These are phyloP conservation scores for Lichtheimia corymbifera DNA, from an alignment of 371 early-diverging fungal species.

Conservation along the genomic window DNA sequence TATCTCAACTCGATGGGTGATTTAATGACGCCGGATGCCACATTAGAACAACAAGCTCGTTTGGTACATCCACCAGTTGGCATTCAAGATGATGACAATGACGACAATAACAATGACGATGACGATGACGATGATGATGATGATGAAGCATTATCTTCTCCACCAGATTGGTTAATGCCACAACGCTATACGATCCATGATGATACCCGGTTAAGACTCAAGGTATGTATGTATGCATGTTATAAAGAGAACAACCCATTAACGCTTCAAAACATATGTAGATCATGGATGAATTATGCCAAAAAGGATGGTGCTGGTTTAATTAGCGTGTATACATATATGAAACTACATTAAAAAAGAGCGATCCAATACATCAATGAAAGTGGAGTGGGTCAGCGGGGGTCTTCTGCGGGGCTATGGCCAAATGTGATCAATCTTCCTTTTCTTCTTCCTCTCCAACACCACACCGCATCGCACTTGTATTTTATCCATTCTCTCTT, in stretches of 20 bases:
- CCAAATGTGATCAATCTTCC: no score
- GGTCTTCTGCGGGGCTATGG: no score
- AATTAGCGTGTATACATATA: neutral
- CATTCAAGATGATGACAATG: neutral
- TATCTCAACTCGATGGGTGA: slow-evolving; percentile 44
- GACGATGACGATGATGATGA: slow-evolving; percentile 1
- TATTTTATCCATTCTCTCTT: no score
- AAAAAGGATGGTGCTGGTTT: slow-evolving; percentile 15
- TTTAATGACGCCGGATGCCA: slow-evolving; percentile 31
- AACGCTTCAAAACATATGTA: slow-evolving; percentile 10
- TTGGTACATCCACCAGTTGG: slow-evolving; percentile 6
- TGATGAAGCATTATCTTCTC: slow-evolving; percentile 12
- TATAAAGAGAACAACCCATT: neutral
- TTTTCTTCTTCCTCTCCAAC: neutral
- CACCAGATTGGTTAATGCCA: slow-evolving; percentile 51
- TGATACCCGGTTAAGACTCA: slow-evolving; percentile 36
- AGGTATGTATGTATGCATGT: slow-evolving; percentile 16
- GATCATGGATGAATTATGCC: slow-evolving; percentile 34
- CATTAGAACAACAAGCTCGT: slow-evolving; percentile 32
- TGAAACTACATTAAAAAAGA: no score
- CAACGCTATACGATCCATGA: slow-evolving; percentile 41
- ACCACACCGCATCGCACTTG: neutral
- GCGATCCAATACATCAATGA: no score
- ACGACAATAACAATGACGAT: slow-evolving; percentile 2
- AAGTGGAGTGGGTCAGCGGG: no score